A percentile compares a stretch with the other conserved stretches of the same genome.
Evolutionary conservation across 202 grass and related monocot species (phyloP).

Genomic region (Panicum virgatum): DNA sequence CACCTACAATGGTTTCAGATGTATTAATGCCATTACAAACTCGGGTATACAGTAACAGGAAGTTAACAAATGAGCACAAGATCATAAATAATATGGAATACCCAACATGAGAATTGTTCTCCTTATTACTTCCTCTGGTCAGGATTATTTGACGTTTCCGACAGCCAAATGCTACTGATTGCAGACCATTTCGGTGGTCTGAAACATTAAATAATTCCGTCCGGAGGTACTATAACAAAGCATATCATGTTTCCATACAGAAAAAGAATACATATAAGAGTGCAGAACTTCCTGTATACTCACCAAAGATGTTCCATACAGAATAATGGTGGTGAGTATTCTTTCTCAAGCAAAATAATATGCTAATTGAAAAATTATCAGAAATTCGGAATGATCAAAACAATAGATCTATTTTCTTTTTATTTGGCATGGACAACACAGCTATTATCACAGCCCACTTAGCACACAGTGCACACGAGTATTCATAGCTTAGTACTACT

Average conservation of each 20-base stretch:
- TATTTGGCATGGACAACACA: neutral
- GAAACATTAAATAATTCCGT: too few relatives aligned
- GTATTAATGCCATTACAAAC: conserved; percentile 16
- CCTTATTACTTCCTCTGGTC: too few relatives aligned
- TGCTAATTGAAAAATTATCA: neutral
- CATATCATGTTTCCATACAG: neutral
- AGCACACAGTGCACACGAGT: neutral
- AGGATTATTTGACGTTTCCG: too few relatives aligned
- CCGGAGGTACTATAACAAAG: neutral
- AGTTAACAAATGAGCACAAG: neutral
- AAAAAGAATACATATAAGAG: neutral
- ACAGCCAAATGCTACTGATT: too few relatives aligned
- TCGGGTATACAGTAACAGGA: neutral
- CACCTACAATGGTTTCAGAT: conserved; percentile 56
- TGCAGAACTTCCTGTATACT: neutral
- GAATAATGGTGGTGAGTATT: neutral
- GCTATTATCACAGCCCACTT: neutral
- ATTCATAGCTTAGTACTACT: neutral
- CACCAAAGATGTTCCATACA: conserved; percentile 2
- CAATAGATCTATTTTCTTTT: neutral
- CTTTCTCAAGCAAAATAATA: neutral
- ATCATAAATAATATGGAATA: neutral
- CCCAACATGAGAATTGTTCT: neutral
- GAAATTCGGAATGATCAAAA: conserved; percentile 6
- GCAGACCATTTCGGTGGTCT: too few relatives aligned